Base-by-base conservation (phyloP, 2,329 filamentous ascomycete species). In the Alternaria longipes region DNA sequence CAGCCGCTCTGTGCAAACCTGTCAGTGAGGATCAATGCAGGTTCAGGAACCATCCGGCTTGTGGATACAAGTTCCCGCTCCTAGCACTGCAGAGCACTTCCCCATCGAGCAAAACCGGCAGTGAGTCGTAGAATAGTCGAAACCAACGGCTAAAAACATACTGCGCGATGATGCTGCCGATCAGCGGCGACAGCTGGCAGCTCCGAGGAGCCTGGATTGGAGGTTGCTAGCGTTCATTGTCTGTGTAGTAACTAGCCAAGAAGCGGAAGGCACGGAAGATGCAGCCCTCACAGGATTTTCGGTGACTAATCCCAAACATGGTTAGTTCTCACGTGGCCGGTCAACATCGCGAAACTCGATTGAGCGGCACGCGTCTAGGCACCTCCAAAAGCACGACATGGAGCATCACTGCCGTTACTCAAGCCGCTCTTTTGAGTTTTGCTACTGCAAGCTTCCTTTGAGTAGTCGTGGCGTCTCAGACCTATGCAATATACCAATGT, bases 241-340 rank as follows among this genome's bases (percentile, higher is more conserved):
- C 34, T n/a, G 36, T 49, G 26, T 53, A 36, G 30, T 16, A 22
- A n/a, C 22, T 18, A 28, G 46, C 56, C 18, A 26, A 32, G 56
- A 46, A 20, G 40, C 49, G 56, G 49, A 42, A 44, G 41, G 28
- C 42, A 36, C 49, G 41, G 49, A 46, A 34, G 8, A 56, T n/a
- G 51, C 44, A 50, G 51, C 36, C 46, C 42, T 36, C 26, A 52
- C 44, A 42, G 24, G 44, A 56, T 59, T 56, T 59, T 56, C 44
- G 42, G 44, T 14, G 5, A 20, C 44, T 45, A 59, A 11, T 3
- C 20, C 20, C 16, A 3, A 2, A 30, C 4, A 2, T 5, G 44
- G 44, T 22, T 59, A 56, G 56, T 28, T 5, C 18, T 30, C 51
- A 56, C 44, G 38, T 50, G 56, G 20, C 56, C 36, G 36, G 38